These are phyloP conservation scores for Triticum turgidum DNA, from an alignment of 176 grass and related monocot species.

Conservation along the genomic window DNA sequence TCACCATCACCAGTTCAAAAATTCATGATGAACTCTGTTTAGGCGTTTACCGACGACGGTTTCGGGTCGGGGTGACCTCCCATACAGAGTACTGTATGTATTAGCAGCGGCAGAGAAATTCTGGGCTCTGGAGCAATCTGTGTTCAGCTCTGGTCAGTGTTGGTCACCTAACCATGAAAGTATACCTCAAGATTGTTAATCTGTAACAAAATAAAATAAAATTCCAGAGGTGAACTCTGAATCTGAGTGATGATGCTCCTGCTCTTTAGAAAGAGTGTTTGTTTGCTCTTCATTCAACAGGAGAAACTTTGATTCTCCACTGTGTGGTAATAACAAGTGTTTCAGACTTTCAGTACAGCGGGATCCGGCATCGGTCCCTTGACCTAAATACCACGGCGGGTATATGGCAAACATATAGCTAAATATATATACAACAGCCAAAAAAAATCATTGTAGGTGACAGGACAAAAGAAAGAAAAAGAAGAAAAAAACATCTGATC, in stretches of 20 bases:
- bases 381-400: background rate
- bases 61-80: too few species aligned
- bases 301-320: background rate
- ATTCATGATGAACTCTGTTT: background rate
- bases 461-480: background rate
- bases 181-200: background rate
- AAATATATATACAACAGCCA: constrained; percentile 54
- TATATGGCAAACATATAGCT: constrained; percentile 13
- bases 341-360: background rate
- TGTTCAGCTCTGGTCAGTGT: background rate
- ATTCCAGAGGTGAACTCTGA: background rate
- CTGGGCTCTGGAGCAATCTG: background rate
- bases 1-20: background rate
- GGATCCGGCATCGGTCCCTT: background rate
- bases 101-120: background rate
- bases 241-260: background rate
- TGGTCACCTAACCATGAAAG: background rate
- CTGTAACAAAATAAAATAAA: too few species aligned
- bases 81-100: too few species aligned
- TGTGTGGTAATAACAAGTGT: background rate
- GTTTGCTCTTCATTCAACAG: background rate
- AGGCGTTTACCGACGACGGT: background rate
- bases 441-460: background rate
- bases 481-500: constrained; percentile 22
- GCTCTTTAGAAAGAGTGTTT: background rate